Evolutionary conservation across 331 rosid genomes (phyloP).

Genomic region (Rosa hybrid): DNA sequence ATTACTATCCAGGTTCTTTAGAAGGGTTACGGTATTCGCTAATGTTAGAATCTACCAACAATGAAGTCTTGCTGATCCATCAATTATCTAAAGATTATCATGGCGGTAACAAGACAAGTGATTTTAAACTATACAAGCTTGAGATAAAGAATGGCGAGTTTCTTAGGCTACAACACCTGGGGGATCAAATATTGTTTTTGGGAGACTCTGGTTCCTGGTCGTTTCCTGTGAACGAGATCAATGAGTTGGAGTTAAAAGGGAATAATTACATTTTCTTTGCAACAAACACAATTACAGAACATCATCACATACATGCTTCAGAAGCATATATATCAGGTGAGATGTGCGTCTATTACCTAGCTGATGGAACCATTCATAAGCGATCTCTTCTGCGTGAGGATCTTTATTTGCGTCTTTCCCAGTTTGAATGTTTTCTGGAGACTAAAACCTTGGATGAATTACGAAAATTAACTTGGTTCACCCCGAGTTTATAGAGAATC

Average conservation of each 20-base stretch:
- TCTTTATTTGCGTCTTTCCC: background rate
- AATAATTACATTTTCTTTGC: too few species aligned
- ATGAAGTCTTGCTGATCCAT: background rate
- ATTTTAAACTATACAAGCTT: background rate
- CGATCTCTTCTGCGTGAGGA: background rate
- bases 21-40: too few species aligned
- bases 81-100: background rate
- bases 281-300: too few species aligned
- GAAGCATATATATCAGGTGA: too few species aligned
- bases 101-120: background rate
- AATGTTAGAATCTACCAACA: slow-evolving; percentile 1
- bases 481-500: background rate
- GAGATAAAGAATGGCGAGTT: background rate
- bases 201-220: slow-evolving; percentile 1
- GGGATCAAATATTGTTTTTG: background rate
- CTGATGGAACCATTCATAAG: too few species aligned
- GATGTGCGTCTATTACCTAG: too few species aligned
- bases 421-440: background rate
- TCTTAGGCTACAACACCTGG: background rate
- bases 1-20: background rate
- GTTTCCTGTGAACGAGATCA: background rate
- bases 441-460: background rate
- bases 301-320: too few species aligned
- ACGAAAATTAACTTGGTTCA: background rate
- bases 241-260: too few species aligned